A percentile compares a stretch with the other conserved stretches of the same genome.
These are phyloP conservation scores for Amorphotheca resinae DNA, from an alignment of 495 filamentous ascomycete species.

Conservation along the genomic window DNA sequence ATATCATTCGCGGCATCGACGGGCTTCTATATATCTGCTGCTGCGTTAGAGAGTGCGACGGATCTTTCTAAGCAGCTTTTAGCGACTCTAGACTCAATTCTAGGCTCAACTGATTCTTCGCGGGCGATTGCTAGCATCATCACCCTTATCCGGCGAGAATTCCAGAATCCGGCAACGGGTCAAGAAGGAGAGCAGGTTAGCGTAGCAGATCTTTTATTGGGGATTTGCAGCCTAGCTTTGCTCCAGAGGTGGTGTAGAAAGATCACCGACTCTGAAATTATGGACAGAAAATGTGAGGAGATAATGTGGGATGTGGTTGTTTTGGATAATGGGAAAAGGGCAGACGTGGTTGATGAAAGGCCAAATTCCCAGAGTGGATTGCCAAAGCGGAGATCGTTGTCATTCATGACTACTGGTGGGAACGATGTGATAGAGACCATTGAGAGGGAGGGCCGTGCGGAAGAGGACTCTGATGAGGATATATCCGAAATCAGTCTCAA, in stretches of 20 bases:
- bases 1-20: conserved; percentile 55
- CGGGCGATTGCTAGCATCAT: conserved; percentile 72
- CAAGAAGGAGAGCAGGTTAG: conserved; percentile 48
- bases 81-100: conserved; percentile 56
- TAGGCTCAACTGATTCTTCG: conserved; percentile 68
- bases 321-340: conserved; percentile 46
- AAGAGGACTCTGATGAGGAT: conserved; percentile 27
- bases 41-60: conserved; percentile 46
- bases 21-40: conserved; percentile 57
- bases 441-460: conserved; percentile 26
- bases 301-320: conserved; percentile 73
- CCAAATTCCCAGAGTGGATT: conserved; percentile 7
- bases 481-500: conserved; percentile 31
- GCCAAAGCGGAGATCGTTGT: conserved; percentile 8
- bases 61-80: conserved; percentile 54
- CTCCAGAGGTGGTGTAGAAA: conserved; percentile 56
- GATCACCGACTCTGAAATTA: conserved; percentile 42
- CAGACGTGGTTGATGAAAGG: conserved; percentile 42
- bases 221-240: conserved; percentile 57
- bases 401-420: conserved; percentile 26
- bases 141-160: conserved; percentile 58
- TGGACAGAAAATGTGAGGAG: conserved; percentile 42
- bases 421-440: conserved; percentile 36
- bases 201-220: conserved; percentile 52
- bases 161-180: conserved; percentile 48